Conservation (phyloP, 2,329 filamentous ascomycete species). For the Claviceps sp. region DNA sequence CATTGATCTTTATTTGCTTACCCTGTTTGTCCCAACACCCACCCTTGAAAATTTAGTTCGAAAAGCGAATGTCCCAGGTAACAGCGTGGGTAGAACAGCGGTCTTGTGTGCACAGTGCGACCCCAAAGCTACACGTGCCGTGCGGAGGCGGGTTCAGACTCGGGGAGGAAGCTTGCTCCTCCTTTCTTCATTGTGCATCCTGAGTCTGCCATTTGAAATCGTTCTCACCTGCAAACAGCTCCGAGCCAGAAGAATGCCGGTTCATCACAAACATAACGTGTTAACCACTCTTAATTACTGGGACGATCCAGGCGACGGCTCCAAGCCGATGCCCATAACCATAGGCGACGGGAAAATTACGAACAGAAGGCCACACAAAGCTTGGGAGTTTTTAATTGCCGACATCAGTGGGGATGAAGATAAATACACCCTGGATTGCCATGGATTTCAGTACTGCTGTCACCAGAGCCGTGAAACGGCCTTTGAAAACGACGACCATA, state of each 20-base stretch:
- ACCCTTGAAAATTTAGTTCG: too few relatives aligned
- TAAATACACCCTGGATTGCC: conserved; percentile 25
- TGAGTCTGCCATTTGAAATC: too few relatives aligned
- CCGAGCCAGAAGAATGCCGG: background rate
- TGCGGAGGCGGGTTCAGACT: too few relatives aligned
- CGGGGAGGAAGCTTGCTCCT: too few relatives aligned
- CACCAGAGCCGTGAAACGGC: conserved; percentile 18
- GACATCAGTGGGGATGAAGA: conserved; percentile 28
- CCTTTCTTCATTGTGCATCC: too few relatives aligned
- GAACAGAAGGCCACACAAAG: conserved; percentile 18
- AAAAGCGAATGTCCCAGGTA: too few relatives aligned
- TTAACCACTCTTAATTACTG: conserved; percentile 25
- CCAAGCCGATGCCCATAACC: conserved; percentile 24
- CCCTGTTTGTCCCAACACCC: too few relatives aligned
- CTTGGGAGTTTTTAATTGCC: conserved; percentile 30
- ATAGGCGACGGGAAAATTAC: conserved; percentile 14
- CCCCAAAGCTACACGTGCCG: too few relatives aligned
- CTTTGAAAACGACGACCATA: conserved; percentile 40
- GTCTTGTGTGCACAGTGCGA: too few relatives aligned
- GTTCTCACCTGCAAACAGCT: background rate
- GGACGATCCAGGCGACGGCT: conserved; percentile 28
- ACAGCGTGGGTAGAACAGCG: too few relatives aligned
- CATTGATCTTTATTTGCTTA: too few relatives aligned
- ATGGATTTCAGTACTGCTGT: conserved; percentile 27
- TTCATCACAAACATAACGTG: conserved; percentile 13